These are phyloP conservation scores for Nicotiana sylvestris DNA, from an alignment of 257 asterid species.

Conservation along the genomic window DNA sequence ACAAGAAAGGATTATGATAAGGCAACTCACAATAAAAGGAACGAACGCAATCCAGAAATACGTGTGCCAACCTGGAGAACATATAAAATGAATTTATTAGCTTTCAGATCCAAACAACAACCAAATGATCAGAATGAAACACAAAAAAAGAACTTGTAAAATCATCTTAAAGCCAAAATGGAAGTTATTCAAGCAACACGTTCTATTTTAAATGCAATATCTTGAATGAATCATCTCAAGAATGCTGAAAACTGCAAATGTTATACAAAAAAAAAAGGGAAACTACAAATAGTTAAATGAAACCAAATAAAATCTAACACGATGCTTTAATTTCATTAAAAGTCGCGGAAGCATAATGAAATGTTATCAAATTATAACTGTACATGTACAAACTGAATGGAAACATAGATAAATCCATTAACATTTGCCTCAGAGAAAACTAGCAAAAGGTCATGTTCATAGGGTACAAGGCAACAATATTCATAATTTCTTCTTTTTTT, in stretches of 20 bases:
- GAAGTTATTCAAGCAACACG: background rate
- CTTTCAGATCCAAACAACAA: background rate
- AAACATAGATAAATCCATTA: background rate
- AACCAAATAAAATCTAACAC: background rate
- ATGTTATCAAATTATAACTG: background rate
- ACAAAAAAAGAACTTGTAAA: background rate
- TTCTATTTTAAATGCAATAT: background rate
- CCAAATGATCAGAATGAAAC: background rate
- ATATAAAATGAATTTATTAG: background rate
- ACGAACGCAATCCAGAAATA: constrained; percentile 94
- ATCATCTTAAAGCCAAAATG: background rate
- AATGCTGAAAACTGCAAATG: background rate
- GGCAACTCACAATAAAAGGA: constrained; percentile 70
- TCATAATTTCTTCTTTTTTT: background rate
- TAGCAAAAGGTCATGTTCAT: background rate
- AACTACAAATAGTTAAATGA: background rate
- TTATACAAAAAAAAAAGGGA: background rate
- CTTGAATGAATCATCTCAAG: background rate
- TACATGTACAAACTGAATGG: background rate
- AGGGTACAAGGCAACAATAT: background rate
- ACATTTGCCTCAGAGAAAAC: background rate
- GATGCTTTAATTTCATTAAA: background rate
- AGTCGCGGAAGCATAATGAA: background rate
- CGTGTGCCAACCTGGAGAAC: constrained; percentile 88
- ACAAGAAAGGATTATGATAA: background rate